Percentiles rank a stretch among this genome's conserved stretches.
These are phyloP conservation scores for Paspalum notatum DNA, from an alignment of 176 grass and related monocot genomes.

Conservation along the genomic window DNA sequence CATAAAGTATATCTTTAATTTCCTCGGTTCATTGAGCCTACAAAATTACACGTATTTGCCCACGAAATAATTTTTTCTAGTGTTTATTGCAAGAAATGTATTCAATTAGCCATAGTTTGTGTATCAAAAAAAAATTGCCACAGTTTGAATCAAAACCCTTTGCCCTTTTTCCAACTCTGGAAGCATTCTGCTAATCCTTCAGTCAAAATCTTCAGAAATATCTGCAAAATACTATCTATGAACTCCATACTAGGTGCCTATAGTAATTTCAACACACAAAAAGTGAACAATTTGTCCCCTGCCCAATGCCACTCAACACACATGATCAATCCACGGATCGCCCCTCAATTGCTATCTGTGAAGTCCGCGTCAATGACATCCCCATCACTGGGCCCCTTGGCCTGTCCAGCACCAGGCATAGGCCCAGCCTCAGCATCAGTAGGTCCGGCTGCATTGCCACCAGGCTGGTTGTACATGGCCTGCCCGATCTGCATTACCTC, in stretches of 20 bases:
- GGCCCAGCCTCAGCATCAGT: conserved; percentile 60
- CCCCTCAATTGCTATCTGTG: conserved; percentile 80
- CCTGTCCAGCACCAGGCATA: conserved; percentile 48
- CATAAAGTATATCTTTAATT: no score
- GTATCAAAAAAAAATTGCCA: no score
- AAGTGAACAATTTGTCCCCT: conserved; percentile 34
- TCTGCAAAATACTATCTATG: conserved; percentile 4
- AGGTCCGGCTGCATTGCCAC: conserved; percentile 45
- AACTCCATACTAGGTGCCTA: conserved; percentile 36
- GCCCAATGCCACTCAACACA: conserved; percentile 26
- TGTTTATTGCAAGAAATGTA: neutral
- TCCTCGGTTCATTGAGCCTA: no score
- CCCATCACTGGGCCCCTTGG: conserved; percentile 58
- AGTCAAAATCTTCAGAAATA: conserved; percentile 38
- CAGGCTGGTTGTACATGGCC: conserved; percentile 86
- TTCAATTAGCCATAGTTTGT: conserved; percentile 19
- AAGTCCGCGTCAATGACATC: conserved; percentile 98
- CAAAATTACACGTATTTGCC: no score
- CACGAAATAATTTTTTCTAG: no score
- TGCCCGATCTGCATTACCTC: conserved; percentile 98
- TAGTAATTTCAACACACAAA: conserved; percentile 39
- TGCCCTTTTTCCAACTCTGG: neutral
- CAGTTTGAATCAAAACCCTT: conserved; percentile 41
- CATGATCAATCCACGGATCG: neutral
- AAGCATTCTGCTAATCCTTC: conserved; percentile 29